These are phyloP conservation scores for Schizochytrium sp. DNA, from an alignment of 108 stramenopile species.

Conservation along the genomic window DNA sequence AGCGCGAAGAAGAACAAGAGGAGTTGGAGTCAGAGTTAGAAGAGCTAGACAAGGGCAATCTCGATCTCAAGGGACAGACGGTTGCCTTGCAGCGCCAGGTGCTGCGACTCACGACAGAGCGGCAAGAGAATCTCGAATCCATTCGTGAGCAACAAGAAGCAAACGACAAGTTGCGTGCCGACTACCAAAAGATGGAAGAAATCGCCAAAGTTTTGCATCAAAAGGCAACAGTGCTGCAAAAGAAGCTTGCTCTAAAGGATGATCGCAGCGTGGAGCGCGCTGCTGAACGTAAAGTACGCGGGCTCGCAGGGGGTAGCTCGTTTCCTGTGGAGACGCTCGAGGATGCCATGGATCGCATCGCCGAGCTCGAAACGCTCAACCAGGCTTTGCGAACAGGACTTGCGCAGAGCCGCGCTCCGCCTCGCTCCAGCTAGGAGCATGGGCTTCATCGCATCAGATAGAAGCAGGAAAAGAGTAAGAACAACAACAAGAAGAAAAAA, in stretches of 20 bases:
- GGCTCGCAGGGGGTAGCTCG: neutral
- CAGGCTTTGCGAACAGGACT: neutral
- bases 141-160: neutral
- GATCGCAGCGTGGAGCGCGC: neutral
- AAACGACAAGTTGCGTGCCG: neutral
- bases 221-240: neutral
- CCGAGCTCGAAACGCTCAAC: neutral
- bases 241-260: neutral
- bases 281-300: neutral
- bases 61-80: neutral
- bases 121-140: neutral
- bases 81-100: neutral
- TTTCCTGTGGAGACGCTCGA: neutral
- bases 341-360: slow-evolving; percentile 5
- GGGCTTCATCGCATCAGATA: no score
- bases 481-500: no score
- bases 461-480: no score
- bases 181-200: neutral
- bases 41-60: neutral
- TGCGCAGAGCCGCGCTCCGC: neutral
- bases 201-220: neutral
- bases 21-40: neutral
- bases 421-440: no score
- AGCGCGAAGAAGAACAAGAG: neutral
- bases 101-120: neutral